These are phyloP conservation scores for Zygoascus meyerae DNA, from an alignment of 1,139 yeast genomes.

Conservation along the genomic window DNA sequence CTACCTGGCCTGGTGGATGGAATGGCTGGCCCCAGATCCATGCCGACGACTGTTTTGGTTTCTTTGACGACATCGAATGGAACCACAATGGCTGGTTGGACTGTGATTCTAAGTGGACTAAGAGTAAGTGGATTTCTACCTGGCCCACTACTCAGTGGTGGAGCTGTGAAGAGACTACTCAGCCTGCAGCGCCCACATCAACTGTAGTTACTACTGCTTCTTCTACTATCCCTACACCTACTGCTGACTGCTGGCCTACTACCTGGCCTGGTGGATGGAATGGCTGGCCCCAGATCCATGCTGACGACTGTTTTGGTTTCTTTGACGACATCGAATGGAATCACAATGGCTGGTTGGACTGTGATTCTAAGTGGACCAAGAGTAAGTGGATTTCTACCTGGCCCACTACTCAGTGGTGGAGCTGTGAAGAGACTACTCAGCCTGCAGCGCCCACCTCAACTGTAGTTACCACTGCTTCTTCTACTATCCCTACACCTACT, in stretches of 20 bases:
- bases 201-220: constrained; percentile 3
- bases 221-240: constrained; percentile 1
- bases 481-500: constrained; percentile 3
- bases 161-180: constrained; percentile 3
- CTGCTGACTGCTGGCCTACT: constrained; percentile 8
- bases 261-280: constrained; percentile 7
- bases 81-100: background rate
- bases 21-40: constrained; percentile 11
- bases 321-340: constrained; percentile 7
- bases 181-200: constrained; percentile 2
- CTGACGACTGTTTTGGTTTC: constrained; percentile 9
- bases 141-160: constrained; percentile 7
- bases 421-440: constrained; percentile 1
- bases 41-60: constrained; percentile 8
- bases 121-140: constrained; percentile 6
- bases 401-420: constrained; percentile 7
- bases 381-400: constrained; percentile 6
- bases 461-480: background rate
- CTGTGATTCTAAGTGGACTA: background rate
- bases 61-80: constrained; percentile 5
- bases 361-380: background rate
- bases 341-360: background rate
- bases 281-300: constrained; percentile 12
- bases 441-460: background rate
- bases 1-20: constrained; percentile 5